Evolutionary conservation across 805 yeast species (phyloP).

Genomic region (Wickerhamiella galacta): DNA sequence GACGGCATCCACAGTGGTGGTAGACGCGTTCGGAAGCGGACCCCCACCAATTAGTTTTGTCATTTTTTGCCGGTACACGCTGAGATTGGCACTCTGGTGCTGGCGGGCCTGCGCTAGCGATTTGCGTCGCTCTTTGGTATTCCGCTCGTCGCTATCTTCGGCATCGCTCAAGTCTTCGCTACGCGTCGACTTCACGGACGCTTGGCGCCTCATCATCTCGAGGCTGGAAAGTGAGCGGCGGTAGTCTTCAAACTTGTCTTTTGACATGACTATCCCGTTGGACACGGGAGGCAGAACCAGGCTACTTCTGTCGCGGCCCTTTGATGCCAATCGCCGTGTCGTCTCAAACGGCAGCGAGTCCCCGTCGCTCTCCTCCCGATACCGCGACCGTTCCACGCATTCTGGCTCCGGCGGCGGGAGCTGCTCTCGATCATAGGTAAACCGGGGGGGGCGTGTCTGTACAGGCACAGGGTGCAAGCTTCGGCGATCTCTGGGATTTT

Average conservation of each 20-base stretch:
- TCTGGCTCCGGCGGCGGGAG: no score
- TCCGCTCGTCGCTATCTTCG: conserved; percentile 22
- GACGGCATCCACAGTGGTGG: conserved; percentile 6
- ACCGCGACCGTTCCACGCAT: no score
- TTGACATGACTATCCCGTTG: conserved; percentile 14
- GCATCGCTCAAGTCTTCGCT: conserved; percentile 14
- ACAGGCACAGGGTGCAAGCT: no score
- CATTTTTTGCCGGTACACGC: conserved; percentile 28
- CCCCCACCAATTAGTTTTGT: conserved; percentile 22
- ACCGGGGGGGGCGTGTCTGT: no score
- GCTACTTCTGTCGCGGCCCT: conserved; percentile 8
- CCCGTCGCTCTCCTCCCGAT: conserved; percentile 9
- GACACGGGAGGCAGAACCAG: conserved; percentile 8
- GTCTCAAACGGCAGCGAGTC: conserved; percentile 16
- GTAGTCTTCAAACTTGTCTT: conserved; percentile 14
- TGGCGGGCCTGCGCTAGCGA: conserved; percentile 16
- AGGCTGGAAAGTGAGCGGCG: conserved; percentile 11
- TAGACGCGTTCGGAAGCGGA: conserved; percentile 4
- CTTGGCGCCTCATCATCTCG: conserved; percentile 10
- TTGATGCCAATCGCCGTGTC: conserved; percentile 12
- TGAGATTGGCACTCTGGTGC: conserved; percentile 25
- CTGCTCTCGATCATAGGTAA: no score
- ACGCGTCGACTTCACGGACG: conserved; percentile 6
- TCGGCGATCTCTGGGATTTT: no score
- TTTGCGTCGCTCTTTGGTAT: conserved; percentile 10